Evolutionary conservation across 495 filamentous ascomycete species (phyloP).

Genomic region (Antarctomyces pellizariae): DNA sequence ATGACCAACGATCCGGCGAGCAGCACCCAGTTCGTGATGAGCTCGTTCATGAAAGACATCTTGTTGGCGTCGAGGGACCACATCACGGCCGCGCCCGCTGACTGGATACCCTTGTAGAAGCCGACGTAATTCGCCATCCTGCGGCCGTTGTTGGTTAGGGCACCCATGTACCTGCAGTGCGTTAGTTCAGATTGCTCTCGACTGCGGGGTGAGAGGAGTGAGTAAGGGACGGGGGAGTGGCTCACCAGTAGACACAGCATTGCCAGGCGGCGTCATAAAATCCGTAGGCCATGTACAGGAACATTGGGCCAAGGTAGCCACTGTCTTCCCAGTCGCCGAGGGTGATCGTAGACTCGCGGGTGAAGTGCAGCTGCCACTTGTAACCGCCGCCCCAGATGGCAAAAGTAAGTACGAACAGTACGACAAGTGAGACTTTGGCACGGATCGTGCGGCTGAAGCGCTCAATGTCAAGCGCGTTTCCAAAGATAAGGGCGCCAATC

Average conservation of each 20-base stretch:
- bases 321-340: conserved; percentile 34
- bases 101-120: conserved; percentile 88
- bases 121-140: conserved; percentile 78
- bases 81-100: conserved; percentile 59
- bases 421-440: conserved; percentile 41
- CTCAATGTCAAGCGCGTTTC: conserved; percentile 46
- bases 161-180: conserved; percentile 58
- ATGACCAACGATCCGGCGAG: conserved; percentile 42
- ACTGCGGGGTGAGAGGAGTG: too few species aligned
- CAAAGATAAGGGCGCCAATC: conserved; percentile 54
- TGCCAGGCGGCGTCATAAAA: conserved; percentile 74
- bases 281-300: conserved; percentile 81
- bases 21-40: conserved; percentile 20
- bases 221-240: too few species aligned
- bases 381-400: conserved; percentile 74
- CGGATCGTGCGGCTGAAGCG: conserved; percentile 40
- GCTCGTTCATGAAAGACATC: conserved; percentile 30
- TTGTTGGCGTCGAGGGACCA: conserved; percentile 48
- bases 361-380: conserved; percentile 41
- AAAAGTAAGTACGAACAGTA: conserved; percentile 48
- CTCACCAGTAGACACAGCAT: conserved; percentile 65
- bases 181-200: neutral
- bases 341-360: conserved; percentile 20
- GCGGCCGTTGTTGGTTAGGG: conserved; percentile 65
- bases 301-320: conserved; percentile 58